Conservation (phyloP, 768 basidiomycete species). For the Termitomyces sp. region DNA sequence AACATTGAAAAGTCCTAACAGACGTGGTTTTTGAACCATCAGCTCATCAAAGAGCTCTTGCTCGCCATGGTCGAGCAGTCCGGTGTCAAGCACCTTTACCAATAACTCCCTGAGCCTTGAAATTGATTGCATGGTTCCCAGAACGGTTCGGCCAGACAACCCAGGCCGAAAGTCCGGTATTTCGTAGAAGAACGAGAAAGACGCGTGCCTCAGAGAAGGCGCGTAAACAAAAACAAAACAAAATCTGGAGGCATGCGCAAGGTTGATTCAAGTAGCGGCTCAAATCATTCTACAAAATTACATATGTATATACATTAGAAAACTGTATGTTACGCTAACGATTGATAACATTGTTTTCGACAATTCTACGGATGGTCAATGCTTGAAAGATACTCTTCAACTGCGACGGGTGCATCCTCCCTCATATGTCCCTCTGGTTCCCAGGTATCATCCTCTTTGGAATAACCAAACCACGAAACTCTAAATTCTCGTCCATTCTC, state of each 20-base stretch:
- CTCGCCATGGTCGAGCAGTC: slow-evolving; percentile 46
- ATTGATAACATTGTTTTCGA: background rate
- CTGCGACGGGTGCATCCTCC: slow-evolving; percentile 41
- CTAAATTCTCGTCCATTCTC: slow-evolving; percentile 34
- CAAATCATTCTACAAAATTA: background rate
- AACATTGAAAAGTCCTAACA: slow-evolving; percentile 61
- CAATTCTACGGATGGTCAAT: background rate
- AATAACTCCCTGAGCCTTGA: slow-evolving; percentile 50
- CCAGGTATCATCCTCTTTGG: slow-evolving; percentile 49
- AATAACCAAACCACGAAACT: slow-evolving; percentile 55
- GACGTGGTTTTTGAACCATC: slow-evolving; percentile 56
- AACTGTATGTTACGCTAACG: background rate
- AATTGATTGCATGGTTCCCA: slow-evolving; percentile 49
- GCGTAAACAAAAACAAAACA: slow-evolving; percentile 19
- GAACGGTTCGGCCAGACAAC: background rate
- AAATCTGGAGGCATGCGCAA: background rate
- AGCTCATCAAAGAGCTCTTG: slow-evolving; percentile 75
- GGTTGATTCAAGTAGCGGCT: background rate
- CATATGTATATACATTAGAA: background rate
- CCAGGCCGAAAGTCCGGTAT: background rate
- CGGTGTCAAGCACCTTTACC: slow-evolving; percentile 37
- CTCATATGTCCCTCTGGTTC: slow-evolving; percentile 41
- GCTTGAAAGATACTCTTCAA: slow-evolving; percentile 35
- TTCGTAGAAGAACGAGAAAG: background rate
- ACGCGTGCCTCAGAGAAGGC: background rate